Percentiles rank a stretch among this genome's conserved stretches.
Conservation (phyloP, 2,329 filamentous ascomycete species). For the Colletotrichum sp. region DNA sequence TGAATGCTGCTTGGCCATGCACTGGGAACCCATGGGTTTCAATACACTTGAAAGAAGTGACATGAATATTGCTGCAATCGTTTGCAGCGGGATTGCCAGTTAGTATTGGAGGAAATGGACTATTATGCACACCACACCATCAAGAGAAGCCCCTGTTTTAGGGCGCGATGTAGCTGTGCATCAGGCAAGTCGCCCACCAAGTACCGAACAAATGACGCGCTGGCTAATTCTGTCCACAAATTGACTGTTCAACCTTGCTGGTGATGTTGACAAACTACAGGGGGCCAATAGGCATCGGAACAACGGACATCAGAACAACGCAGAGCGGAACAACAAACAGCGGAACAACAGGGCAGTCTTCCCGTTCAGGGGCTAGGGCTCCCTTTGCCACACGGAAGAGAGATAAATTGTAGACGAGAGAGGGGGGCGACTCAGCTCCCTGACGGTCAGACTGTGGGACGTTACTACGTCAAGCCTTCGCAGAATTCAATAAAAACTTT, state of each 20-base stretch:
- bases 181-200: background rate
- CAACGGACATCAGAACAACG: background rate
- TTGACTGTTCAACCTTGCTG: background rate
- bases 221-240: background rate
- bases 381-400: background rate
- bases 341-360: background rate
- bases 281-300: background rate
- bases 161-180: background rate
- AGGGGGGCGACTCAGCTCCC: background rate
- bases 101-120: background rate
- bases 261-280: background rate
- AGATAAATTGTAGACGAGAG: background rate
- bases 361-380: background rate
- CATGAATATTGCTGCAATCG: accelerated
- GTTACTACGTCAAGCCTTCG: background rate
- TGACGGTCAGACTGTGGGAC: background rate
- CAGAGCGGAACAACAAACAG: accelerated
- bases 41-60: background rate
- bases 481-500: background rate
- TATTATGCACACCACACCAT: background rate
- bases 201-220: background rate
- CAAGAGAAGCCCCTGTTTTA: background rate
- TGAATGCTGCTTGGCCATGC: background rate
- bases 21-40: background rate
- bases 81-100: background rate